phyloP scores from a whole-genome alignment of 306 rosid genomes.

The Medicago ruthenica region DNA sequence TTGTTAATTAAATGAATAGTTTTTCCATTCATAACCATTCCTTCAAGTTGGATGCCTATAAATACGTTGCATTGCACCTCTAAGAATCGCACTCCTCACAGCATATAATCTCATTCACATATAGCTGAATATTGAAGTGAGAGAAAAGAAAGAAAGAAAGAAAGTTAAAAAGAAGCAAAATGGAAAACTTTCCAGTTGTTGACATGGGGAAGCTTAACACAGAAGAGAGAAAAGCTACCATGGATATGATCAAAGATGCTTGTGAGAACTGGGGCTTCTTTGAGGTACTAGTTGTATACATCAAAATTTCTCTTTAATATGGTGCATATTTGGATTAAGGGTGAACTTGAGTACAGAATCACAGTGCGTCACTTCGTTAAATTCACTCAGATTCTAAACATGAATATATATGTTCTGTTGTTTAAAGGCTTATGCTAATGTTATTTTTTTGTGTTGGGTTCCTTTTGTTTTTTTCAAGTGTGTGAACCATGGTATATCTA shows the following conservation, averaged over 20 bases:
- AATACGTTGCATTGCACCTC: constrained; percentile 46
- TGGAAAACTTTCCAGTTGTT: constrained; percentile 72
- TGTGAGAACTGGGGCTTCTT: constrained; percentile 99
- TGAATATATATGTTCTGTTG: neutral
- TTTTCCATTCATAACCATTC: constrained; percentile 28
- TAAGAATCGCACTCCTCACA: constrained; percentile 32
- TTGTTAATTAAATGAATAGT: constrained; percentile 3
- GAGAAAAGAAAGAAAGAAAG: constrained; percentile 30
- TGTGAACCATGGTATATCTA: constrained; percentile 85
- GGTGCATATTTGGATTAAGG: too few relatives aligned
- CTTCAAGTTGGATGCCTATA: constrained; percentile 53
- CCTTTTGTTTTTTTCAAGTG: constrained; percentile 52
- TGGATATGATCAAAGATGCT: constrained; percentile 80
- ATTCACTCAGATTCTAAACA: neutral
- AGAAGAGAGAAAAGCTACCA: constrained; percentile 61
- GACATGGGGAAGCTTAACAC: constrained; percentile 77
- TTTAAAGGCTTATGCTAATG: neutral
- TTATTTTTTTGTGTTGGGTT: neutral
- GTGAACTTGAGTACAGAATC: neutral
- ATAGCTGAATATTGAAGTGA: constrained; percentile 21
- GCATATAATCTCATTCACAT: constrained; percentile 35
- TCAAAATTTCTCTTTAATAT: neutral
- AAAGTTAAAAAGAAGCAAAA: constrained; percentile 27
- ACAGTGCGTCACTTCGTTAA: neutral
- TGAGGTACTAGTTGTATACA: constrained; percentile 58